phyloP scores from a whole-genome alignment of 495 filamentous ascomycete species.

The Penicillium paradoxum region DNA sequence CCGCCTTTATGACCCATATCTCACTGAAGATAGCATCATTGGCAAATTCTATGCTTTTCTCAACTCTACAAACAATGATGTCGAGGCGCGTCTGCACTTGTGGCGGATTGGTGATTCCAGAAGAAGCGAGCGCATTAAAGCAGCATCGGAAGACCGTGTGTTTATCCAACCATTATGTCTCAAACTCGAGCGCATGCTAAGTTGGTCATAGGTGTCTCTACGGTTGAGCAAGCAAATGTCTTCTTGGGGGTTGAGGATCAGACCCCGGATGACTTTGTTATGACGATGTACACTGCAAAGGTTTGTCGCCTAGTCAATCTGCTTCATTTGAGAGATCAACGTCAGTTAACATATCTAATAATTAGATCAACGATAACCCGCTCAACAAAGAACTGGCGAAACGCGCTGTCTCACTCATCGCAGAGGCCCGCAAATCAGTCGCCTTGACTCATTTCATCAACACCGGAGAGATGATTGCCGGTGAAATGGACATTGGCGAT shows the following conservation, averaged over 20 bases:
- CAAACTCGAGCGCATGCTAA: constrained; percentile 7
- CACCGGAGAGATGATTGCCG: constrained; percentile 47
- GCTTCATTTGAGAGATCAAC: background rate
- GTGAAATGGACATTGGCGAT: constrained; percentile 53
- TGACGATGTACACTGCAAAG: constrained; percentile 55
- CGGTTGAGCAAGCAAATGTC: constrained; percentile 55
- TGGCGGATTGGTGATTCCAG: constrained; percentile 52
- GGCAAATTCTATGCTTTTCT: constrained; percentile 53
- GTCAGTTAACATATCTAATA: background rate
- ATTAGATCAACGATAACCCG: constrained; percentile 43
- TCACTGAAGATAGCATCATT: constrained; percentile 54
- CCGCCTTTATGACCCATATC: constrained; percentile 24
- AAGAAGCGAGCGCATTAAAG: constrained; percentile 48
- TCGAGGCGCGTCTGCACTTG: constrained; percentile 48
- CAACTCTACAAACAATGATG: constrained; percentile 41
- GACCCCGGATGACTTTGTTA: constrained; percentile 56
- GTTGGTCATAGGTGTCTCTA: constrained; percentile 45
- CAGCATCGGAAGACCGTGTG: constrained; percentile 52
- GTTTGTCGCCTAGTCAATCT: constrained; percentile 19
- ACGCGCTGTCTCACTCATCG: constrained; percentile 55
- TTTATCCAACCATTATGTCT: background rate
- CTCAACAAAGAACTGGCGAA: constrained; percentile 44
- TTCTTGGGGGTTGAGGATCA: constrained; percentile 50
- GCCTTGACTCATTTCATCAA: constrained; percentile 50
- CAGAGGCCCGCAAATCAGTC: constrained; percentile 49